Evolutionary conservation across 1,139 yeast species (phyloP), one percentile per base, ranked within the genome.

Genomic region (Meyerozyma carpophila): DNA sequence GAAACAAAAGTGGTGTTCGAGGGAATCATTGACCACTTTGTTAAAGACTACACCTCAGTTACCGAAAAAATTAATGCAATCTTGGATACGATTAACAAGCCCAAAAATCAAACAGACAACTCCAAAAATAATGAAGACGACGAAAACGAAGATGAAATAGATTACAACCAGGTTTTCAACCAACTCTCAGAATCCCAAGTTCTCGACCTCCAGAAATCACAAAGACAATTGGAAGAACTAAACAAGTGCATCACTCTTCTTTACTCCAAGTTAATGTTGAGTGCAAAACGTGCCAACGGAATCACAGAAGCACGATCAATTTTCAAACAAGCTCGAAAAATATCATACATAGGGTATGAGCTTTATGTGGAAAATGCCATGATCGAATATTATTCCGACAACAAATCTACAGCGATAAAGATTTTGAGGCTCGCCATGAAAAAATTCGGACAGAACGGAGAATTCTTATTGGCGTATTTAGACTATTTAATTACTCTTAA

Each of bases 401-500:
- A 84, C 50, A 70, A 76, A 42, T 83, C 81, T 43, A 81, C 86
- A 36, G 93, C 97, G 0, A 70, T 78, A 43, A 84, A 84, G 57
- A 83, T 91, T 34, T 84, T 89, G 61, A 95, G 87, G 51, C 65
- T 89, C 41, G 98, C 95, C 2, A 66, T 85, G 66, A 85, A 81
- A 58, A 64, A 77, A 47, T 84, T 77, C 57, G 65, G 70, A 4
- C 61, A 67, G 18, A 75, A 80, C 50, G 84, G 87, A 3, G 77
- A 73, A 25, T 91, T 82, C 58, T 73, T 90, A 41, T 70, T 75
- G 48, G 77, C 79, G 42, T 91, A 91, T 60, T 70, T 93, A 55
- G 80, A 84, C 48, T 91, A 86, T 58, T 68, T 93, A 50, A 77
- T 89, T 32, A 67, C 76, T 52, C 75, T 77, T 34, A 85, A 85